phyloP scores from a whole-genome alignment of 164 flowering plant genomes.

The Vitis amurensis region DNA sequence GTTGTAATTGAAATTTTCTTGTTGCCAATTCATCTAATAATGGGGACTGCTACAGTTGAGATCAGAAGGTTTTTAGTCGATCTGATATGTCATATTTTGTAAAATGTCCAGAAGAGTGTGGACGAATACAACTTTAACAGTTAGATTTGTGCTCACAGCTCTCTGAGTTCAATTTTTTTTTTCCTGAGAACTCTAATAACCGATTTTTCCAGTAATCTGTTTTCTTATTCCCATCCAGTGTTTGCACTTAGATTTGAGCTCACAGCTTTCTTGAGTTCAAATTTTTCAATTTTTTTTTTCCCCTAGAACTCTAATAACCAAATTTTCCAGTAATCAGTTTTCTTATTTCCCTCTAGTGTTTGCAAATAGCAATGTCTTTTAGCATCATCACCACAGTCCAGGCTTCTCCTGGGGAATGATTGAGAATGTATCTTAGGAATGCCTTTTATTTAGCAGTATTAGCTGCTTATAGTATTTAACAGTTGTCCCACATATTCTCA shows the following conservation, averaged over 20 bases:
- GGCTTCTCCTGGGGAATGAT: slow-evolving; percentile 1
- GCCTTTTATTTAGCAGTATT: background rate
- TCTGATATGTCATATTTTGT: background rate
- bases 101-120: background rate
- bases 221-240: background rate
- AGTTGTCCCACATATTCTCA: no score
- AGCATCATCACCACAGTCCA: background rate
- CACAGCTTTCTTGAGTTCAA: background rate
- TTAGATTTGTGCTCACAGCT: background rate
- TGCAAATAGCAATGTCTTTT: background rate
- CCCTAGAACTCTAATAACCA: background rate
- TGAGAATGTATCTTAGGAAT: slow-evolving; percentile 1
- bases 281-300: no score
- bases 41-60: background rate
- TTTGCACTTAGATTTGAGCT: background rate
- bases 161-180: background rate
- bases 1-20: background rate
- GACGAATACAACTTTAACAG: background rate
- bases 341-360: background rate
- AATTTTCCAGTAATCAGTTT: background rate
- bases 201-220: background rate
- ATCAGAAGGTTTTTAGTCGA: background rate
- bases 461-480: no score
- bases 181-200: background rate
- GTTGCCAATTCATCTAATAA: background rate